Evolutionary conservation across 768 basidiomycete genomes (phyloP).

Genomic region (Candolleomyces efflorescens): DNA sequence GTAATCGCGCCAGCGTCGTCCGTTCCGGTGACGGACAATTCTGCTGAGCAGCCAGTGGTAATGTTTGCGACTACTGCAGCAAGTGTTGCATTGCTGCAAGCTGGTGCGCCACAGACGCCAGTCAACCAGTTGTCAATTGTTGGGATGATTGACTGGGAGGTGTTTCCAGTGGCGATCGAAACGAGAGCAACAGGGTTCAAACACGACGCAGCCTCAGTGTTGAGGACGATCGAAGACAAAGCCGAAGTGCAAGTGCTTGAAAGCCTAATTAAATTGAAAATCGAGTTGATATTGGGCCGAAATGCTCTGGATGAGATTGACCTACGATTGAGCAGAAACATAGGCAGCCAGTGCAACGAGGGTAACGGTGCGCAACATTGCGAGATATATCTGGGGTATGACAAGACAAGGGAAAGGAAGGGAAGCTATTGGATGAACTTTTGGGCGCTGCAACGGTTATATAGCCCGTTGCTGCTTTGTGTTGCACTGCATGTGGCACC

Average conservation of each 20-base stretch:
- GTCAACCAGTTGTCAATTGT: conserved; percentile 59
- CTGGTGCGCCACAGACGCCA: conserved; percentile 43
- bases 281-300: not conserved
- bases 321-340: conserved; percentile 44
- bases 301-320: conserved; percentile 1
- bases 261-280: conserved; percentile 11
- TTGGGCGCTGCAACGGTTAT: not conserved
- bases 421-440: not conserved
- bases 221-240: conserved; percentile 39
- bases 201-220: conserved; percentile 42
- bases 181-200: conserved; percentile 44
- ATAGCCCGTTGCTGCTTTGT: no score
- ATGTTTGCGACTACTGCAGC: conserved; percentile 49
- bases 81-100: conserved; percentile 61
- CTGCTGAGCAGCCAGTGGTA: conserved; percentile 41
- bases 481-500: no score
- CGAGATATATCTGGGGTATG: conserved; percentile 12
- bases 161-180: conserved; percentile 28
- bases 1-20: conserved; percentile 24
- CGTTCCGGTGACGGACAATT: conserved; percentile 27
- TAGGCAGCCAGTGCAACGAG: conserved; percentile 27
- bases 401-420: conserved; percentile 8
- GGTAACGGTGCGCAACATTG: conserved; percentile 23
- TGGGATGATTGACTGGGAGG: conserved; percentile 37
- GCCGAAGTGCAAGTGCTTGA: conserved; percentile 45